Conservation (phyloP, 2,329 filamentous ascomycete species). For the Coniochaeta prunicola region DNA sequence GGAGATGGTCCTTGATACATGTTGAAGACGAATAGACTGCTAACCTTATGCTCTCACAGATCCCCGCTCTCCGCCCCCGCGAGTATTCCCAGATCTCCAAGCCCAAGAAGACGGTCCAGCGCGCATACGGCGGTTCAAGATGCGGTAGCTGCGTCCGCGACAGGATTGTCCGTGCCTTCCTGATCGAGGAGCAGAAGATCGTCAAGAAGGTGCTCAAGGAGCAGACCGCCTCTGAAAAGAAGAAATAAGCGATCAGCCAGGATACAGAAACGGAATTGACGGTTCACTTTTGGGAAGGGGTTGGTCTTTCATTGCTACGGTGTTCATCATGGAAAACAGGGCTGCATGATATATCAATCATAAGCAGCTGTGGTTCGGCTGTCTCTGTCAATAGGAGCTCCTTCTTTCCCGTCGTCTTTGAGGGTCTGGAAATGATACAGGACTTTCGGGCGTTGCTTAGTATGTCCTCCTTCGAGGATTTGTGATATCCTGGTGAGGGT, state of each 20-base stretch:
- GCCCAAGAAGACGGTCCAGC: conserved; percentile 99
- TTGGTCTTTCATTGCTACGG: conserved; percentile 41
- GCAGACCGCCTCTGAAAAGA: conserved; percentile 69
- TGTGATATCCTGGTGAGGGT: background rate
- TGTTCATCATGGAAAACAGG: conserved; percentile 40
- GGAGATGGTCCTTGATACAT: background rate
- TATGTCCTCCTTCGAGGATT: background rate
- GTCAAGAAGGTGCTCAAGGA: conserved; percentile 99
- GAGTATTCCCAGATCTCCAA: conserved; percentile 96
- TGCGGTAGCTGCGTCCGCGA: conserved; percentile 98
- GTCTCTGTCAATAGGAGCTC: conserved; percentile 15
- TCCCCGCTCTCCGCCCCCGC: conserved; percentile 94
- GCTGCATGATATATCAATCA: conserved; percentile 38
- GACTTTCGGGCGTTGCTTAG: conserved; percentile 19
- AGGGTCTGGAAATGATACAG: conserved; percentile 36
- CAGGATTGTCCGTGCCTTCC: conserved; percentile 93
- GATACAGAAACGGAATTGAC: conserved; percentile 17
- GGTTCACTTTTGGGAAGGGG: conserved; percentile 11
- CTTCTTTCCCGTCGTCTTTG: conserved; percentile 38
- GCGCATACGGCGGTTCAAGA: conserved; percentile 96
- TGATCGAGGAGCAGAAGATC: conserved; percentile 99
- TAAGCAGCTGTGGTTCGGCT: conserved; percentile 27
- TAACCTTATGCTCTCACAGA: conserved; percentile 37
- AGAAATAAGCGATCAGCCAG: conserved; percentile 49
- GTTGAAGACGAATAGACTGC: background rate